Base-by-base conservation (phyloP, 2,329 filamentous ascomycete species). In the Teratosphaeria zuluensis region DNA sequence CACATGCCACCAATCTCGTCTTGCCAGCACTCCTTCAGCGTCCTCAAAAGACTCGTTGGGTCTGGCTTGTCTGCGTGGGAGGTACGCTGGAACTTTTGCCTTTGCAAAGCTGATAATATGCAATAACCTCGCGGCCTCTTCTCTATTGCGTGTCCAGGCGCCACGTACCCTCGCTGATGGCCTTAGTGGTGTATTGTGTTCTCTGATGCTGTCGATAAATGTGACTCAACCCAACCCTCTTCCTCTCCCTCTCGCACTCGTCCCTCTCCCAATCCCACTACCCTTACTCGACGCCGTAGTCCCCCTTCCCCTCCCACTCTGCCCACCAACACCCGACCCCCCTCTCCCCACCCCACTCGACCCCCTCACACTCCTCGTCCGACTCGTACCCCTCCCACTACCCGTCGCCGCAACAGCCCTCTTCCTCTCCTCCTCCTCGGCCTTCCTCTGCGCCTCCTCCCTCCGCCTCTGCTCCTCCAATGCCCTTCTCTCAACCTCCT, bases 381-480 rank as follows among this genome's bases (percentile, higher is more conserved):
- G 38, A 69, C 74, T 62, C 69, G 64, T 53, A 68, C 46, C 48
- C 8, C 55, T 57, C 21, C n/a, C 30, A 31, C 12, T 57, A 46
- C 62, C 60, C 75, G 75, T 67, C 76, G 75, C 66, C 70, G 76
- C 70, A 74, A 76, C 64, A 63, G 87, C 84, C 33, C 80, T 80
- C 58, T 79, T 83, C 58, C 83, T 78, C 61, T 74, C 76, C 53
- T 77, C 78, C 59, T 76, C 77, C 61, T 65, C 85, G 16, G 80
- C 79, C 58, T 79, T 83, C 58, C 83, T 77, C 58, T 71, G 73
- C 19, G 74, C 77, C 61, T 77, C 78, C 64, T 91, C 89, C 56
- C 85, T 82, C 59, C 89, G 82, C 62, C 87, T 83, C 71, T 94
- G 88, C 59, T 94, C 88, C 69, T 95, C 92, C 2, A 82, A 82